Evolutionary conservation across 148 eudicot genomes (phyloP).

Genomic region (Bassia scoparia): DNA sequence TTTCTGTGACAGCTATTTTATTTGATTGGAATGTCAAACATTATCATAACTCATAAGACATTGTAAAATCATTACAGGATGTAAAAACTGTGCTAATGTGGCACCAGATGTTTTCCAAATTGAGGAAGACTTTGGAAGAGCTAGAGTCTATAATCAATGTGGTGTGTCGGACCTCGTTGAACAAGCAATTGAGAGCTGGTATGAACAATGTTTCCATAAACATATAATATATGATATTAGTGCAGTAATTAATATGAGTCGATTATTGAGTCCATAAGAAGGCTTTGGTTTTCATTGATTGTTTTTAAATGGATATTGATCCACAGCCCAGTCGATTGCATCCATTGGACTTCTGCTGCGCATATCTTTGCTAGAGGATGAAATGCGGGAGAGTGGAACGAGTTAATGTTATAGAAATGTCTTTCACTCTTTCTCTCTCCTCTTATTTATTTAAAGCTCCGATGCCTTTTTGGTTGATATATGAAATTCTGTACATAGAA

Average conservation of each 20-base stretch:
- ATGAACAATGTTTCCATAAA: conserved; percentile 4
- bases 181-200: conserved; percentile 96
- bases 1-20: not conserved
- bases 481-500: too few relatives aligned
- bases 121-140: conserved; percentile 97
- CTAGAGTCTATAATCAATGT: conserved; percentile 70
- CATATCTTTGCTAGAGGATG: conserved; percentile 98
- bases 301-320: not conserved
- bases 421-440: not conserved
- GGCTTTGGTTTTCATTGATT: not conserved
- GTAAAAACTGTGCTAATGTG: conserved; percentile 95
- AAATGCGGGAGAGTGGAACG: conserved; percentile 98
- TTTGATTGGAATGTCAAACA: not conserved
- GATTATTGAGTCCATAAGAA: not conserved
- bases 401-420: conserved; percentile 67
- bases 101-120: conserved; percentile 70
- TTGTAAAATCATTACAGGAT: conserved; percentile 43
- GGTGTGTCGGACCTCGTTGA: conserved; percentile 62
- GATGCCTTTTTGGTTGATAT: not conserved
- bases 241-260: not conserved
- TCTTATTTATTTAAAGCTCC: not conserved
- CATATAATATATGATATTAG: not conserved
- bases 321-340: conserved; percentile 97
- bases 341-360: conserved; percentile 95
- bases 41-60: conserved; percentile 7